Evolutionary conservation across 2,329 filamentous ascomycete genomes (phyloP).

Genomic region (Hyphodiscus sp.): DNA sequence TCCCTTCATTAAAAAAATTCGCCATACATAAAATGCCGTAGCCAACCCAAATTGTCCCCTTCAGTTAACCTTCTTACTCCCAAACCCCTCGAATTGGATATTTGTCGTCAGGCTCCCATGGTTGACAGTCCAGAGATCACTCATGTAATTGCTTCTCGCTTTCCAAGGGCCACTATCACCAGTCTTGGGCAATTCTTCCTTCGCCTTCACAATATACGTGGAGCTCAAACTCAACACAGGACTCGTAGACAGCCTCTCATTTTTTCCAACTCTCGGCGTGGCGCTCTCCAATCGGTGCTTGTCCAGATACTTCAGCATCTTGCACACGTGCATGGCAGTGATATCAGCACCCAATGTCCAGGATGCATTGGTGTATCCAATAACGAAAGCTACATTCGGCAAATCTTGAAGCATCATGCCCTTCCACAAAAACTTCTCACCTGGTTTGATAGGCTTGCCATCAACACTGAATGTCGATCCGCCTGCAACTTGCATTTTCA

Average conservation of each 20-base stretch:
- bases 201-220: conserved; percentile 25
- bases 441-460: conserved; percentile 40
- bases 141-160: conserved; percentile 25
- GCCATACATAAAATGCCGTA: too few relatives aligned
- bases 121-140: conserved; percentile 24
- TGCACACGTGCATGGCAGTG: conserved; percentile 20
- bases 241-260: conserved; percentile 6
- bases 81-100: conserved; percentile 14
- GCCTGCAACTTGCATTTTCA: conserved; percentile 53
- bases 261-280: conserved; percentile 12
- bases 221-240: conserved; percentile 20
- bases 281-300: conserved; percentile 9
- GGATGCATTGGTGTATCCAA: conserved; percentile 59
- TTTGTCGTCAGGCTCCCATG: conserved; percentile 23
- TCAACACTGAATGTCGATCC: conserved; percentile 48
- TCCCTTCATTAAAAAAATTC: too few relatives aligned
- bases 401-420: conserved; percentile 59
- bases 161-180: conserved; percentile 25
- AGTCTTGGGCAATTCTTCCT: conserved; percentile 16
- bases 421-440: conserved; percentile 54
- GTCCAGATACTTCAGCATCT: conserved; percentile 27
- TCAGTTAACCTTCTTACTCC: conserved; percentile 10
- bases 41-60: too few relatives aligned
- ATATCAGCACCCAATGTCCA: conserved; percentile 62
- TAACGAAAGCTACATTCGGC: conserved; percentile 54